Conservation (phyloP, 169 alveolate species). For the Ichthyophthirius multifiliis region DNA sequence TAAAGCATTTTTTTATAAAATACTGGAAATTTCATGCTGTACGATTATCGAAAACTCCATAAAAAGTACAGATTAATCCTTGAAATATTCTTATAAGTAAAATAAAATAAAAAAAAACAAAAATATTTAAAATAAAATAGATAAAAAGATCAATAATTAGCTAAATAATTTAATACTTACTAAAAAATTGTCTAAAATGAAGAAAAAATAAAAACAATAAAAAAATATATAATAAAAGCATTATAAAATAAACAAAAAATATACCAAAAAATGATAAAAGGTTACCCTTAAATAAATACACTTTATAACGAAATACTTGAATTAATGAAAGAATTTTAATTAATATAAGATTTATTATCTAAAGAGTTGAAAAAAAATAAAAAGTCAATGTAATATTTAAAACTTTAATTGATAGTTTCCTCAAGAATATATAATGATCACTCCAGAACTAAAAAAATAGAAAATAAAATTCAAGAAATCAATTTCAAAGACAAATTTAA, state of each 20-base stretch:
- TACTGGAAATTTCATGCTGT: not conserved
- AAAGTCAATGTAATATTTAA: not conserved
- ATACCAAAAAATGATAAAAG: not conserved
- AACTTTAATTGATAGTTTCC: not conserved
- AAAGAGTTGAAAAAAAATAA: not conserved
- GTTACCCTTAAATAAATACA: not conserved
- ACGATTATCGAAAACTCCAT: not conserved
- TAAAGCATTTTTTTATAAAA: not conserved
- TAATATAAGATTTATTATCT: not conserved
- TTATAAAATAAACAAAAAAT: not conserved
- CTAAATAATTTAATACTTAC: not conserved
- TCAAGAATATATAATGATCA: not conserved
- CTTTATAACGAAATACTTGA: not conserved
- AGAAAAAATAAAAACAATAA: not conserved
- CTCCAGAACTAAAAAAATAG: not conserved
- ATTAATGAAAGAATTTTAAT: not conserved
- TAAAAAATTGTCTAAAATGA: not conserved
- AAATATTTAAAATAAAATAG: not conserved
- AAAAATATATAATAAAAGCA: not conserved
- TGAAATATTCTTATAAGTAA: conserved; percentile 1
- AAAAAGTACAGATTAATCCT: not conserved
- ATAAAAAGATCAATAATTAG: not conserved
- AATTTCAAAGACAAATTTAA: not conserved
- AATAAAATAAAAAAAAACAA: not conserved
- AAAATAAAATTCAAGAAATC: not conserved